phyloP scores from a whole-genome alignment of 2,329 filamentous ascomycete species.

The Passalora sequoiae region DNA sequence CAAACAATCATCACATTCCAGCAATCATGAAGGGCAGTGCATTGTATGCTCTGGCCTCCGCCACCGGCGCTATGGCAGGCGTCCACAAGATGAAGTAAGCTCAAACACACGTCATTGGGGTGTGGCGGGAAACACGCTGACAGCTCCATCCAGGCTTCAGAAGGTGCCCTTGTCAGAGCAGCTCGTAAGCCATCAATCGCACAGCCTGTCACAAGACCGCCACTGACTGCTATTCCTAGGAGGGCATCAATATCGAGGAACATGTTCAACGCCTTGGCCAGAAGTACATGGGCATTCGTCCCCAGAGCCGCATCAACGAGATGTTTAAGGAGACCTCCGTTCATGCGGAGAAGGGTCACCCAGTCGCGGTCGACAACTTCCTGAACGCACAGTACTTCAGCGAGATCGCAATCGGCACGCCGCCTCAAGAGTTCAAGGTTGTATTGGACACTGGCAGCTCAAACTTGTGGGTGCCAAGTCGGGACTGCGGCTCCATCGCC shows the following conservation, averaged over 20 bases:
- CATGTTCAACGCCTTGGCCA: conserved; percentile 81
- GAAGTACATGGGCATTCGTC: conserved; percentile 89
- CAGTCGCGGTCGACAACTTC: conserved; percentile 92
- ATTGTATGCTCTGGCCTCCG: conserved; percentile 65
- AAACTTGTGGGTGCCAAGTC: conserved; percentile 96
- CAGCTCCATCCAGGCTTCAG: conserved; percentile 50
- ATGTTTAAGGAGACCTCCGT: conserved; percentile 73
- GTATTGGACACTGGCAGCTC: conserved; percentile 97
- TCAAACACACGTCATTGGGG: neutral
- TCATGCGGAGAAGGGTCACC: conserved; percentile 63
- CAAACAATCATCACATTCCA: conserved; percentile 12
- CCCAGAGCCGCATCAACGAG: conserved; percentile 63
- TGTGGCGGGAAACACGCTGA: conserved; percentile 11
- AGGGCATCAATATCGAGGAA: conserved; percentile 69
- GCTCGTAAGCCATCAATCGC: conserved; percentile 59
- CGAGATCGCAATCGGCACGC: conserved; percentile 86
- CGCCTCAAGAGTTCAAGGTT: conserved; percentile 95
- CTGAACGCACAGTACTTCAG: conserved; percentile 99
- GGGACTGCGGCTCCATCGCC: conserved; percentile 86
- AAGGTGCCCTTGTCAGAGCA: conserved; percentile 91
- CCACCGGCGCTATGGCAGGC: conserved; percentile 70
- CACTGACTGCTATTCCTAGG: conserved; percentile 44
- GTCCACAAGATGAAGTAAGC: conserved; percentile 72
- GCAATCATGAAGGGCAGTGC: conserved; percentile 75
- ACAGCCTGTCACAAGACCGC: conserved; percentile 3